A percentile compares a stretch with the other conserved stretches of the same genome.
phyloP scores from a whole-genome alignment of 345 rosid genomes.

The Psidium guajava region DNA sequence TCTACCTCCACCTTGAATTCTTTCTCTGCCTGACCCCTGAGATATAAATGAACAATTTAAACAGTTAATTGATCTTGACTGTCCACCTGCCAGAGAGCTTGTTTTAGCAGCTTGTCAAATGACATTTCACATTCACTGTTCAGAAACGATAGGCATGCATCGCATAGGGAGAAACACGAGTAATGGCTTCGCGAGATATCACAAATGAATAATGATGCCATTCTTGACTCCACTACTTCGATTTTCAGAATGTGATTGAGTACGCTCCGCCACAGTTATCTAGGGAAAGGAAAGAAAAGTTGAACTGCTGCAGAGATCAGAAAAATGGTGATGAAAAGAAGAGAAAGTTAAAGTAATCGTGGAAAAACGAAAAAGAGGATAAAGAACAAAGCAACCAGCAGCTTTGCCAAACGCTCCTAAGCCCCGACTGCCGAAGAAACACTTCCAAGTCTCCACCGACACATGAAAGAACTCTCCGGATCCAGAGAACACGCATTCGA shows the following conservation, averaged over 20 bases:
- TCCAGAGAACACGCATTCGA: not conserved
- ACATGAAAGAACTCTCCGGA: not conserved
- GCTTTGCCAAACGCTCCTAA: slow-evolving; percentile 7
- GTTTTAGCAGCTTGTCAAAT: not conserved
- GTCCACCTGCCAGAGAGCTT: not conserved
- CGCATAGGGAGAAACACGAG: not conserved
- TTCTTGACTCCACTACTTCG: not conserved
- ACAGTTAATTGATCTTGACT: not conserved
- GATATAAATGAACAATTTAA: not conserved
- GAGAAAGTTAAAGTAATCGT: not conserved
- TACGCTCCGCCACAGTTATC: not conserved
- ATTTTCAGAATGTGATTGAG: not conserved
- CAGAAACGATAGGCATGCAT: not conserved
- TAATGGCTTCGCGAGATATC: not conserved
- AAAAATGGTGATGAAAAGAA: not conserved
- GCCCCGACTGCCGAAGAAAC: not conserved
- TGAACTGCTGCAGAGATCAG: not conserved
- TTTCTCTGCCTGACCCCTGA: slow-evolving; percentile 95
- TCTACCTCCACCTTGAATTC: slow-evolving; percentile 96
- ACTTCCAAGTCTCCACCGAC: not conserved
- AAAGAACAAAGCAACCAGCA: slow-evolving; percentile 21
- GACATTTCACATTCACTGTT: not conserved
- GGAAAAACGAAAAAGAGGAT: not conserved
- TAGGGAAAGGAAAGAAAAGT: not conserved
- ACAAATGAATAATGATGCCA: not conserved